Evolutionary conservation across 2,329 filamentous ascomycete genomes (phyloP).

Genomic region (Colletotrichum abscissum): DNA sequence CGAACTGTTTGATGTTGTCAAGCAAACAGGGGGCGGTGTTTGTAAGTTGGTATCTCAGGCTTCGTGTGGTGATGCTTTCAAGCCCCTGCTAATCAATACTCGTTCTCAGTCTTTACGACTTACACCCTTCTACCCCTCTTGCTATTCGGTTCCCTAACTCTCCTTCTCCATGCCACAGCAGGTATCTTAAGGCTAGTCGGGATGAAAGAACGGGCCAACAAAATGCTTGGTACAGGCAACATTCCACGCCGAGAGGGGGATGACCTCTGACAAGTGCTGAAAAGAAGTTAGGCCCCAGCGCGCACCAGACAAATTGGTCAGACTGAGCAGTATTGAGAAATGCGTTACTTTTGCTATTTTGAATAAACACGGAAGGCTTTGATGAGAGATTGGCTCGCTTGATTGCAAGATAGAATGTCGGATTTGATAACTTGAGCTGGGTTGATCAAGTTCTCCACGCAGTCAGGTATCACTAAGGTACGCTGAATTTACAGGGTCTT

Average conservation of each 20-base stretch:
- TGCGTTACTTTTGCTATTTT: no score
- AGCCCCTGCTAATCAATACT: conserved; percentile 37
- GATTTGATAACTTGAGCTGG: no score
- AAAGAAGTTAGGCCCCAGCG: not conserved
- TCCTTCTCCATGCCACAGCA: conserved; percentile 44
- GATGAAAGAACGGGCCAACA: not conserved
- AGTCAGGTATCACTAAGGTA: no score
- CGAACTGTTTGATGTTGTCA: conserved; percentile 54
- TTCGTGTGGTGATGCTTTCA: no score
- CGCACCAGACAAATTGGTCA: no score
- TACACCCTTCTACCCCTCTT: conserved; percentile 50
- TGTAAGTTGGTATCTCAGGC: conserved; percentile 45
- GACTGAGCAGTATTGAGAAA: no score
- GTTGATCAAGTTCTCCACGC: no score
- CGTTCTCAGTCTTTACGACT: conserved; percentile 44
- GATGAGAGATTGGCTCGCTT: not conserved
- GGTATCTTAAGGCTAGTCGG: conserved; percentile 22
- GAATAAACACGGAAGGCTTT: not conserved
- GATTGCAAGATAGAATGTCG: no score
- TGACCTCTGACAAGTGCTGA: not conserved
- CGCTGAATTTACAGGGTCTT: not conserved
- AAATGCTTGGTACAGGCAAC: conserved; percentile 20
- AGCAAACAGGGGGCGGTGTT: conserved; percentile 48
- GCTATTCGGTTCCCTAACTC: conserved; percentile 49
- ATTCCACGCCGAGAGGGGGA: conserved; percentile 29